Conservation (phyloP, 2,329 filamentous ascomycete species). For the Penicillium glabrum region DNA sequence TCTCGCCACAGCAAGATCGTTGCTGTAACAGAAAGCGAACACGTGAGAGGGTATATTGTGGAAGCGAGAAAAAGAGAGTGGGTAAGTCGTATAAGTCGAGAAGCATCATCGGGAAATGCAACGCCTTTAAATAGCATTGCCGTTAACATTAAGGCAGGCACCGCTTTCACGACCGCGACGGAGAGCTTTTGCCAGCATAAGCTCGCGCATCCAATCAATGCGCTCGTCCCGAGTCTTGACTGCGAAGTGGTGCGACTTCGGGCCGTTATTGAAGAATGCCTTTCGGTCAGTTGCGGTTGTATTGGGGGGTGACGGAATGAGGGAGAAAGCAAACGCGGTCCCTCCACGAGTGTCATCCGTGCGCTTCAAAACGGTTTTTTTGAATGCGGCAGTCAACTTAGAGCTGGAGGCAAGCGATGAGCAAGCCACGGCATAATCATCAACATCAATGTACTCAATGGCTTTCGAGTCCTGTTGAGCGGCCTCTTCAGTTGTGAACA, state of each 20-base stretch:
- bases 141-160: slow-evolving; percentile 26
- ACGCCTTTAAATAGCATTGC: slow-evolving; percentile 26
- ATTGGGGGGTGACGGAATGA: slow-evolving; percentile 44
- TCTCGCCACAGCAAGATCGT: no score
- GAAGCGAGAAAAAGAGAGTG: background rate
- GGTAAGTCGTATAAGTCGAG: no score
- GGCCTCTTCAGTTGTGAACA: slow-evolving; percentile 28
- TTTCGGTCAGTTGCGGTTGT: no score
- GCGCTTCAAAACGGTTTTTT: slow-evolving; percentile 53
- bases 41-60: background rate
- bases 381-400: slow-evolving; percentile 86
- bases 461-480: slow-evolving; percentile 22
- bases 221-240: slow-evolving; percentile 83
- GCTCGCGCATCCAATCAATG: slow-evolving; percentile 75
- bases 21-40: background rate
- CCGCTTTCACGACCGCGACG: slow-evolving; percentile 32
- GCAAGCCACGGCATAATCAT: slow-evolving; percentile 50
- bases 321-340: slow-evolving; percentile 42
- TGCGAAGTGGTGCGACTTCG: slow-evolving; percentile 91
- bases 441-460: slow-evolving; percentile 29
- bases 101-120: no score
- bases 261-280: slow-evolving; percentile 52
- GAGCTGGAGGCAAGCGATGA: slow-evolving; percentile 71
- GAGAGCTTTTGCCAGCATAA: slow-evolving; percentile 48
- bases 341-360: slow-evolving; percentile 27